Evolutionary conservation across 2,329 filamentous ascomycete genomes (phyloP), one percentile per base, ranked within the genome.

Genomic region (Pseudogymnoascus pannorum): DNA sequence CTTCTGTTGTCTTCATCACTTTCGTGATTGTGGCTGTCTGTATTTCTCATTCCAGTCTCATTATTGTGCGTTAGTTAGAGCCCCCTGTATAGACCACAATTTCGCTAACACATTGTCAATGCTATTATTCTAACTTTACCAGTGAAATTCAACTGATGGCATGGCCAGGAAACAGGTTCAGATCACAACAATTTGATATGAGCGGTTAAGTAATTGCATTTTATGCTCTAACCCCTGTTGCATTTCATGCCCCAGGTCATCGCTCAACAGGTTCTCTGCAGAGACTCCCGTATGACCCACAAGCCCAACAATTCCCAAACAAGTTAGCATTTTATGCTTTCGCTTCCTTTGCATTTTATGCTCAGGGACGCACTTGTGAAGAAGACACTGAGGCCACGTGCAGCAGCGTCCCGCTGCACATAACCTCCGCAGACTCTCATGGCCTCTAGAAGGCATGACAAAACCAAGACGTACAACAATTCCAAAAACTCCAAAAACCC

Each of bases 161-260:
- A 54, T 22, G 12, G 16, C 31, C 26, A 54, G n/a, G 11, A 14
- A 16, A 26, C n/a, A 20, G 5, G 26, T 20, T 54, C 26, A 54
- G 26, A 11, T 31, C 16, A 54, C 20, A 31, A 20, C 9, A 54
- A 8, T 16, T 54, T 16, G 33, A 20, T 31, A 20, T 31, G 16
- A 54, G 48, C 16, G 26, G 48, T 54, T 54, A 31, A 54, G 48
- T 54, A 12, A 54, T 54, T 31, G 14, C 16, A 31, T 54, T 54
- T 20, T 54, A 33, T 54, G 48, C 48, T 54, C 26, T 54, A 31
- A 54, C 48, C 48, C 48, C 48, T 20, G 48, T 54, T 54, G 16
- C 48, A 31, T 54, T 54, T 54, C 48, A 54, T 54, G 26, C 44
- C 24, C 24, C 48, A 54, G 48, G 48, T 54, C 48, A 54, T 54